A percentile compares a stretch with the other conserved stretches of the same genome.
Evolutionary conservation across 768 basidiomycete genomes (phyloP).

Genomic region (Leccinum fibrillosum): DNA sequence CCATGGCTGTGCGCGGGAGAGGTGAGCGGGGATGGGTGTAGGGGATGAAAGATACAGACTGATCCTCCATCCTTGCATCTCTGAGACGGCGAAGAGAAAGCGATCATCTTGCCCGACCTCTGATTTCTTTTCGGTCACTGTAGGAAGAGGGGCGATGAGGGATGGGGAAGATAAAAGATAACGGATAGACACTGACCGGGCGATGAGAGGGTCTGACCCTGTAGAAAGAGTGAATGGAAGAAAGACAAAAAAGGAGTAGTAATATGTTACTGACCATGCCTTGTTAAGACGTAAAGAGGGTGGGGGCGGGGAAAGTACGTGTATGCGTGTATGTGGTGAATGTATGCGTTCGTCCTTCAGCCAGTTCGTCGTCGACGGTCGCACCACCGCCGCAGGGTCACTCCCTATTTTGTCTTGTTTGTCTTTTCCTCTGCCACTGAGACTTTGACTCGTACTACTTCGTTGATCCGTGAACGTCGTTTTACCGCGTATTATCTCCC

Average conservation of each 20-base stretch:
- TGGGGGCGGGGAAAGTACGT: constrained; percentile 1
- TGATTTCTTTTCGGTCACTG: constrained; percentile 82
- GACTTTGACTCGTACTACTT: not conserved
- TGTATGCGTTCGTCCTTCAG: constrained; percentile 9
- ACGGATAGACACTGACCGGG: constrained; percentile 52
- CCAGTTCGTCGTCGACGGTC: constrained; percentile 6
- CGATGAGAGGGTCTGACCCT: constrained; percentile 87
- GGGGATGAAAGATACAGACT: constrained; percentile 53
- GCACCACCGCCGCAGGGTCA: constrained; percentile 7
- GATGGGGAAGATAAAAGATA: not conserved
- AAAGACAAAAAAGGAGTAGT: constrained; percentile 1
- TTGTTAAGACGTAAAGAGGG: constrained; percentile 28
- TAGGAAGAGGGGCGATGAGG: constrained; percentile 14
- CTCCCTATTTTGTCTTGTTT: constrained; percentile 34
- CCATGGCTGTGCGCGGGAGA: constrained; percentile 69
- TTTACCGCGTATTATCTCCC: constrained; percentile 15
- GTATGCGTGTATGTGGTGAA: not conserved
- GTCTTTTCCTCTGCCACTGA: constrained; percentile 16
- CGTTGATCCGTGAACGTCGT: not conserved
- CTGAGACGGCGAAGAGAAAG: constrained; percentile 75
- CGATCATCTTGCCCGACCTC: constrained; percentile 67
- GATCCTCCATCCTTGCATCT: constrained; percentile 99
- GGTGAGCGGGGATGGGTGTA: not conserved
- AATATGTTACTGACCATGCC: constrained; percentile 25
- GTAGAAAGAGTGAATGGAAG: constrained; percentile 7